phyloP scores from a whole-genome alignment of 2,329 filamentous ascomycete species.

The Fusarium sarcochroum region DNA sequence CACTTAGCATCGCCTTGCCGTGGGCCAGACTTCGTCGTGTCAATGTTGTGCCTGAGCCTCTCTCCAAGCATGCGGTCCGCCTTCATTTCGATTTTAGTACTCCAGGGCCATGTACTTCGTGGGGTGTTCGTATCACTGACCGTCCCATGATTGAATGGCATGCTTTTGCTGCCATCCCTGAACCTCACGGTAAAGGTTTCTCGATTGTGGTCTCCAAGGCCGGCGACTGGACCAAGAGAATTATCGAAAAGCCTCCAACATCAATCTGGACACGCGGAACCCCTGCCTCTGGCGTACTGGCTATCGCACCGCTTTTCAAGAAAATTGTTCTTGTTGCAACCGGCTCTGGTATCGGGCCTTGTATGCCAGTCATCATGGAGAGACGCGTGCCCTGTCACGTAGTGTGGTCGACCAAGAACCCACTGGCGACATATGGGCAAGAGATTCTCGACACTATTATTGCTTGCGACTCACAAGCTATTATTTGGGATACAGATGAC shows the following conservation, averaged over 20 bases:
- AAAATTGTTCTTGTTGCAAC: slow-evolving; percentile 41
- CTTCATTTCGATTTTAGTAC: slow-evolving; percentile 74
- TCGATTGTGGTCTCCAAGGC: slow-evolving; percentile 76
- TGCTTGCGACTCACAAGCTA: slow-evolving; percentile 28
- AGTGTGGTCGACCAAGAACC: slow-evolving; percentile 41
- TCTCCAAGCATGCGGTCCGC: slow-evolving; percentile 78
- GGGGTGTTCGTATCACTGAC: slow-evolving; percentile 67
- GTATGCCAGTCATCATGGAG: slow-evolving; percentile 38
- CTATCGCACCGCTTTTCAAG: slow-evolving; percentile 37
- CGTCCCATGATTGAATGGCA: slow-evolving; percentile 76
- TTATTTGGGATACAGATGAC: slow-evolving; percentile 68
- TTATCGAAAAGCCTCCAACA: slow-evolving; percentile 70
- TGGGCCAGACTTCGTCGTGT: slow-evolving; percentile 78
- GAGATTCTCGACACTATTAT: slow-evolving; percentile 30
- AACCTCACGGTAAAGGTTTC: slow-evolving; percentile 65
- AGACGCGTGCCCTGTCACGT: slow-evolving; percentile 36
- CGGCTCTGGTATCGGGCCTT: slow-evolving; percentile 40
- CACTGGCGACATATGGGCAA: slow-evolving; percentile 31
- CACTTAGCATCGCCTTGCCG: slow-evolving; percentile 31
- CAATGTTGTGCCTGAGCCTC: slow-evolving; percentile 70
- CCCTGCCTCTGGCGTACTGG: slow-evolving; percentile 65
- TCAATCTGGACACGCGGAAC: slow-evolving; percentile 74
- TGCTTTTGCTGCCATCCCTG: slow-evolving; percentile 77
- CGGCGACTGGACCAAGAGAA: slow-evolving; percentile 76
- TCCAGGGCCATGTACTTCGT: slow-evolving; percentile 50